Evolutionary conservation across 2,329 filamentous ascomycete genomes (phyloP).

Genomic region (Monilinia polystroma): DNA sequence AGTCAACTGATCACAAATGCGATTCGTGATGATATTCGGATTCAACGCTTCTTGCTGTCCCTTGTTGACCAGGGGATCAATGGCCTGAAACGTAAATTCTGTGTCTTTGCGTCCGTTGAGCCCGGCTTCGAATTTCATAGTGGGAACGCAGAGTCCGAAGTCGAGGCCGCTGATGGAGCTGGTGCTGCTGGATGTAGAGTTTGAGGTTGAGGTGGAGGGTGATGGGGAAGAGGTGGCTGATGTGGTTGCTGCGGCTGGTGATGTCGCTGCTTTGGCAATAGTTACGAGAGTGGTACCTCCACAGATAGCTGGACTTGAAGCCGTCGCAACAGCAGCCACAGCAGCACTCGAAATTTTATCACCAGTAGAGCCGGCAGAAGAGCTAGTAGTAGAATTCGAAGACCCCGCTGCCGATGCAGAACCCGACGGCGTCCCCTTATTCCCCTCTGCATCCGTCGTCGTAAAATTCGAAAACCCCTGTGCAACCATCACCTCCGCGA

Average conservation of each 20-base stretch:
- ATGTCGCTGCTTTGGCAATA: neutral
- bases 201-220: neutral
- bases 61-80: conserved; percentile 58
- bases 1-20: conserved; percentile 66
- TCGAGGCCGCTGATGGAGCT: conserved; percentile 43
- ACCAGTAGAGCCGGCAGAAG: neutral
- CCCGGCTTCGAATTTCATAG: conserved; percentile 57
- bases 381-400: neutral
- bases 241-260: neutral
- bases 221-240: neutral
- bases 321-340: conserved; percentile 23
- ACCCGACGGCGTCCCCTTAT: conserved; percentile 40
- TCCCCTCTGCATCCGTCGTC: conserved; percentile 41
- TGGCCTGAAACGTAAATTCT: conserved; percentile 68
- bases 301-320: conserved; percentile 24
- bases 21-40: conserved; percentile 72
- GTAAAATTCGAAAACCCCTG: conserved; percentile 65
- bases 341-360: conserved; percentile 20
- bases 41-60: conserved; percentile 67
- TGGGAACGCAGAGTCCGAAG: conserved; percentile 51
- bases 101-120: conserved; percentile 50
- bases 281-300: conserved; percentile 31
- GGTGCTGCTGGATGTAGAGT: conserved; percentile 21
- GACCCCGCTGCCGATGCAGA: conserved; percentile 3
- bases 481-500: conserved; percentile 61